Evolutionary conservation across 208 protist species (phyloP), one percentile per base, ranked within the genome.

Genomic region (Crithidia bombi): DNA sequence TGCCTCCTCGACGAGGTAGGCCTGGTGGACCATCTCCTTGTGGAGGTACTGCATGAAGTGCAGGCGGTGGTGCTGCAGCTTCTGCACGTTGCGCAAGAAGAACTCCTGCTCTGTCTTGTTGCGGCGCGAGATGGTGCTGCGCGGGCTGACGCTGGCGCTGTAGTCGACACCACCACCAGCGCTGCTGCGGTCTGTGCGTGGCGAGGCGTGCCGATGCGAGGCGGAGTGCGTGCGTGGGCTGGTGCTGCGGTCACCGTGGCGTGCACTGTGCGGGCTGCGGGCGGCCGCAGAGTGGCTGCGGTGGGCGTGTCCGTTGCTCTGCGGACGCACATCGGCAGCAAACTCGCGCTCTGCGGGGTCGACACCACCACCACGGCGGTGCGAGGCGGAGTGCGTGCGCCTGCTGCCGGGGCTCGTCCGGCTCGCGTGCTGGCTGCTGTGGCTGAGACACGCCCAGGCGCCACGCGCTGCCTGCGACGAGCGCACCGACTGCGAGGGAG

Each of bases 11-110:
- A 56, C 83, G 35, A 90, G 65, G 66, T 88, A 95, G 4, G 86
- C 87, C 75, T 95, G 83, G 59, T 92, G 83, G 33, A 86, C 86
- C 78, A 93, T 85, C 67, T 91, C 87, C 78, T 90, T 91, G 63
- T 95, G 90, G 21, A 93, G 68, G 62, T 95, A 91, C 66, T 89
- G 82, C 87, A 93, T 86, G 72, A 95, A 76, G 66, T 93, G 90
- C 12, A 90, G 68, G 33, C 90, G 90, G 78, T 95, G 86, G 71
- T 95, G 90, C 69, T 89, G 79, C 35, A 91, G 55, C 59, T 81
- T 87, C 79, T 87, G 79, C 35, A 92, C 54, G 61, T 47, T 75
- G 55, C 85, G 90, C 32, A 89, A 5, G 63, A 95, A 81, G 41
- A 65, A 35, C 39, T 87, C 81, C 58, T 85, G 70, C 35, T 82